phyloP scores from a whole-genome alignment of 768 basidiomycete genomes.

The Naematelia encephala region DNA sequence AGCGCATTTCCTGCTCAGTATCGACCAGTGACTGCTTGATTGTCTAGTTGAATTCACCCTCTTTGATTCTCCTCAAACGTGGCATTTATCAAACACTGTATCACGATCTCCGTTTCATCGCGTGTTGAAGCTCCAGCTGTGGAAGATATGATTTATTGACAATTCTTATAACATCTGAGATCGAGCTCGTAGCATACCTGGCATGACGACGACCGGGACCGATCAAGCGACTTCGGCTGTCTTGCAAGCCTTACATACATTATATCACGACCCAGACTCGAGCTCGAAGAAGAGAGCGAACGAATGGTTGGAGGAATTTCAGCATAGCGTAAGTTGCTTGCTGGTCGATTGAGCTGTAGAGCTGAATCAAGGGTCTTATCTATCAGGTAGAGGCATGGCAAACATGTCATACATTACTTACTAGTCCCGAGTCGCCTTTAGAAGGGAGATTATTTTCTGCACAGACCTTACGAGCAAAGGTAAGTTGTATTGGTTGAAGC shows the following conservation, averaged over 20 bases:
- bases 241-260: conserved; percentile 49
- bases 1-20: no score
- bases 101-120: background rate
- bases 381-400: conserved; percentile 95
- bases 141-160: no score
- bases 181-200: background rate
- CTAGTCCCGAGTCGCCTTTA: conserved; percentile 68
- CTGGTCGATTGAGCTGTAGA: background rate
- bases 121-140: no score
- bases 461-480: conserved; percentile 94
- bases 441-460: conserved; percentile 90
- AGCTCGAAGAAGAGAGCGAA: conserved; percentile 79
- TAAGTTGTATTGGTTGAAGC: conserved; percentile 51
- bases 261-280: conserved; percentile 66
- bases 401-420: conserved; percentile 86
- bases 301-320: conserved; percentile 95
- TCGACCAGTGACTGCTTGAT: no score
- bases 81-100: background rate
- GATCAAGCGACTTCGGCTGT: conserved; percentile 27
- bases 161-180: background rate
- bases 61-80: no score
- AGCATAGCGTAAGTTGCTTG: conserved; percentile 84
- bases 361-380: conserved; percentile 2
- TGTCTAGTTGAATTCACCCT: no score
- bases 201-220: background rate